Evolutionary conservation across 2,329 filamentous ascomycete genomes (phyloP), one percentile per base, ranked within the genome.

Genomic region (Ophiocordyceps camponoti-floridani): DNA sequence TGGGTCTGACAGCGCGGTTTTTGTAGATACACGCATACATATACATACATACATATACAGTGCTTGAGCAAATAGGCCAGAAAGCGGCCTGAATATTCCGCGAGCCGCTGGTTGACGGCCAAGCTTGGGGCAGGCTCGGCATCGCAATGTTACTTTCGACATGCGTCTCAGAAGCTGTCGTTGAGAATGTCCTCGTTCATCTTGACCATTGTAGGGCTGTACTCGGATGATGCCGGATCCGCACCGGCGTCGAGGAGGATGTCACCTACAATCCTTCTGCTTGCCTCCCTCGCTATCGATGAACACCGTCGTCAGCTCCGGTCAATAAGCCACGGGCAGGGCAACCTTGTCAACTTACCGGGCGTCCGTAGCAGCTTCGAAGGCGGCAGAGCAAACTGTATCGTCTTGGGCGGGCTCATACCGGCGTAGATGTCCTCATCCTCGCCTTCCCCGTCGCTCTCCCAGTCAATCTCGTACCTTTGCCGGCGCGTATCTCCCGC

Each of bases 381-480:
- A 44, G 82, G 81, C 43, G 83, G 83, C 42, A 93, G 64, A 41
- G 82, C 80, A 59, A 93, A 93, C 55, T 88, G 83, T 48, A 93
- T 88, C 11, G 85, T 91, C 68, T 96, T 96, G 0, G 91, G 91
- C 27, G 91, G 91, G 55, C 85, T 94, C 62, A 87, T 81, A 6
- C 80, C 84, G 7, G 73, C 73, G 47, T 82, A 79, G 6, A 75
- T 56, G 40, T 70, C 75, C 23, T 70, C 70, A 37, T 75, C 75
- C 43, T 79, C 75, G 10, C 77, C 75, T 27, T 82, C 81, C 46
- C 77, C 79, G 48, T 87, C 81, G 53, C 79, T 83, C 44, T 88
- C 81, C 80, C 86, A 91, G 16, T 69, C 70, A 46, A 79, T 75
- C 56, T 80, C 76, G 44, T 75, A 72, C 47, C 58, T 63, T 27